Evolutionary conservation across 345 rosid genomes (phyloP), one percentile per base, ranked within the genome.

Genomic region (Excoecaria agallocha): DNA sequence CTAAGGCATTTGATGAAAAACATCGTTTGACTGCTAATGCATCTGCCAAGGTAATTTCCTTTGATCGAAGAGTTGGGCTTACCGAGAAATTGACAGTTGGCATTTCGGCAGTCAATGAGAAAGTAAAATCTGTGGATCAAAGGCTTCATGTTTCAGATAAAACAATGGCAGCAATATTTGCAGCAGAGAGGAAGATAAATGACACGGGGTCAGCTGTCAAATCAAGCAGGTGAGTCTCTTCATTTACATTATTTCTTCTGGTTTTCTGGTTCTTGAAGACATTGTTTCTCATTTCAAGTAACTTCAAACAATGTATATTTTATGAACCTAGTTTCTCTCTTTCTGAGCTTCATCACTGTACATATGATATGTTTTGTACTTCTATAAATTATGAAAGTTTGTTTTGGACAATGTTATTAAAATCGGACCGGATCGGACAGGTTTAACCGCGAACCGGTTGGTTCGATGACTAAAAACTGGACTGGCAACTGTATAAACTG

Each of bases 81-180:
- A 89, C 93, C 0, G 96, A 90, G 85, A 95, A 93, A 84, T 83
- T 93, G 38, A 88, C 91, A 0, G 93, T 93, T 20, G 94, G 97
- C 24, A 88, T 95, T 67, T 91, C 98, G 22, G 94, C 63, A 1
- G 98, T 95, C 73, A 95, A 95, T 66, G 92, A 95, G 85, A 95
- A 89, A 87, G 96, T 93, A 72, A 95, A 88, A 81, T 90, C 91
- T 75, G 97, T 95, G 81, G 99, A 95, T 82, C 98, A 93, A 74
- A 89, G 86, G 83, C 90, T 95, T 85, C 94, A 90, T 13, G 97
- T 95, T 8, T 91, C 99, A 0, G 96, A 95, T 84, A 93, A 90
- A 86, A 95, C 98, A 19, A 93, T 95, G 99, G 97, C 98, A 46
- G 98, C 99, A 37, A 76, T 93, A 78, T 93, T 91, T 84, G 98